Conservation (phyloP, 225 moss, liverwort and hornwort species). For the Physcomitrium patens region DNA sequence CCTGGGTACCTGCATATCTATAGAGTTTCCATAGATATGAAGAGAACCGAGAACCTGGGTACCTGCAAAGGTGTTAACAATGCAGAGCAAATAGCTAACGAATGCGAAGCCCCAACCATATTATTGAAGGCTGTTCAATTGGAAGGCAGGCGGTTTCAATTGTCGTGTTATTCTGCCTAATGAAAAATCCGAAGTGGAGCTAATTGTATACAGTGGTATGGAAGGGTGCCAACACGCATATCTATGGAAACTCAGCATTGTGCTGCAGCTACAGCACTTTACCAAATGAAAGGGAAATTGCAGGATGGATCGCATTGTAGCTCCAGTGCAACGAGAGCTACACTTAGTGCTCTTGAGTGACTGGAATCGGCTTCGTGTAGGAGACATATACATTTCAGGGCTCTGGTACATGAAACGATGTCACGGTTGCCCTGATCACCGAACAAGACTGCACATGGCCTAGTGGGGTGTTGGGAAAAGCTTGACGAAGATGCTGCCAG, state of each 20-base stretch:
- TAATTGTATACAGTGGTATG: slow-evolving; percentile 78
- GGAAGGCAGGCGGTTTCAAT: slow-evolving; percentile 72
- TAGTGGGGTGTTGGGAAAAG: slow-evolving; percentile 12
- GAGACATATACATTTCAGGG: slow-evolving; percentile 56
- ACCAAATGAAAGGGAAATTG: slow-evolving; percentile 78
- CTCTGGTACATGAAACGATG: slow-evolving; percentile 35
- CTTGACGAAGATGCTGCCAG: slow-evolving; percentile 23
- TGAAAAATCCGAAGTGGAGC: slow-evolving; percentile 64
- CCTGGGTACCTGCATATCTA: slow-evolving; percentile 18
- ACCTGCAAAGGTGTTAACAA: slow-evolving; percentile 23
- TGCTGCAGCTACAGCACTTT: slow-evolving; percentile 70
- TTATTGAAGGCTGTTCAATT: slow-evolving; percentile 73
- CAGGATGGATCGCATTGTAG: slow-evolving; percentile 37
- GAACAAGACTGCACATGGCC: slow-evolving; percentile 29
- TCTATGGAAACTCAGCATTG: slow-evolving; percentile 83
- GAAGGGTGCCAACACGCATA: slow-evolving; percentile 57
- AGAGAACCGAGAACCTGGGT: slow-evolving; percentile 30
- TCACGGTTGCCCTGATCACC: neutral
- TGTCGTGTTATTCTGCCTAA: slow-evolving; percentile 77
- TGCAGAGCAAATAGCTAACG: slow-evolving; percentile 31
- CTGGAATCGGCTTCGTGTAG: slow-evolving; percentile 75
- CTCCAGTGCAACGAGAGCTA: slow-evolving; percentile 61
- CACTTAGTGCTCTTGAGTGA: slow-evolving; percentile 86
- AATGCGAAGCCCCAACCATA: slow-evolving; percentile 68
- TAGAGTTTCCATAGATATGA: no score